Conservation (phyloP, 345 rosid genomes). For the Excoecaria cochinchinensis region DNA sequence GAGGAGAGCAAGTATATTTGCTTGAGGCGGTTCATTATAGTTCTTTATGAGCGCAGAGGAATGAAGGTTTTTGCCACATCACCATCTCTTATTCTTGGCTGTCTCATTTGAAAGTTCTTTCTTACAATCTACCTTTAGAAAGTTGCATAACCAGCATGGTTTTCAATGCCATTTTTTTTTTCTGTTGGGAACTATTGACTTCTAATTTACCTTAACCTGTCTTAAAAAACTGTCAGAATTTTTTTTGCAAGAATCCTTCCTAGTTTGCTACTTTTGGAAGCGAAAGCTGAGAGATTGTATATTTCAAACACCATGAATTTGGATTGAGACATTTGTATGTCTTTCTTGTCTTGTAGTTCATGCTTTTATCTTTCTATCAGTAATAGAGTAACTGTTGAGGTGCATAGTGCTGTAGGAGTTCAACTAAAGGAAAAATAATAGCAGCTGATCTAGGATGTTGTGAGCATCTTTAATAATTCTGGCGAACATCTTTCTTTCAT, state of each 20-base stretch:
- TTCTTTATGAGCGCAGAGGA: constrained; percentile 79
- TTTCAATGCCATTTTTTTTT: neutral
- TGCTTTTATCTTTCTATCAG: neutral
- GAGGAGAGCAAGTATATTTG: constrained; percentile 95
- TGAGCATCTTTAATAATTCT: neutral
- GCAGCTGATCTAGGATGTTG: neutral
- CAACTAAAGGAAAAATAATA: too few relatives aligned
- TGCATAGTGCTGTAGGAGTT: neutral
- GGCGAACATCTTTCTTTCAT: neutral
- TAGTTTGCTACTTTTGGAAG: constrained; percentile 2
- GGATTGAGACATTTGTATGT: neutral
- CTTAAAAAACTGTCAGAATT: neutral
- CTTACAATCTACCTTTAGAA: neutral
- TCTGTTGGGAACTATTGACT: neutral
- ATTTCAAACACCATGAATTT: neutral
- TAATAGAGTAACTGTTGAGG: neutral
- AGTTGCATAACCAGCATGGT: constrained; percentile 1
- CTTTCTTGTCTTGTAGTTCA: neutral
- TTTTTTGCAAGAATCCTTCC: neutral
- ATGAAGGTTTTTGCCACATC: constrained; percentile 57
- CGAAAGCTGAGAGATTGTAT: neutral
- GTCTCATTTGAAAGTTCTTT: constrained; percentile 15
- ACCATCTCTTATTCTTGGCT: neutral
- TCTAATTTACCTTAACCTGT: neutral
- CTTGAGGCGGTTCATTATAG: constrained; percentile 85